These are phyloP conservation scores for Botrytis porri DNA, from an alignment of 2,329 filamentous ascomycete species.

Conservation along the genomic window DNA sequence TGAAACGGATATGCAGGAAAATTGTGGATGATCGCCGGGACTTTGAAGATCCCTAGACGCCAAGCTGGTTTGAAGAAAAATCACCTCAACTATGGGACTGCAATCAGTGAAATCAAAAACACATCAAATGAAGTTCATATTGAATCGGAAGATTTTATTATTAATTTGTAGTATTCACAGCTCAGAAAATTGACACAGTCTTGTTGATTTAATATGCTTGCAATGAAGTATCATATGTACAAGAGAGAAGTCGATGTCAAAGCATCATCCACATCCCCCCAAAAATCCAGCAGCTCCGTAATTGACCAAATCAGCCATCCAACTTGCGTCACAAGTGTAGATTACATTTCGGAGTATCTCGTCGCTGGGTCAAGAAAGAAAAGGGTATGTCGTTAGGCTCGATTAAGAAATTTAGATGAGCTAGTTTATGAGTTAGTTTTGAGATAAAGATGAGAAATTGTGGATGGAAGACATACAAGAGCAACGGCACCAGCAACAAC, in stretches of 20 bases:
- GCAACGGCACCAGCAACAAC: constrained; percentile 38
- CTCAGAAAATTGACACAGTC: neutral
- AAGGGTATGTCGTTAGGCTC: constrained; percentile 31
- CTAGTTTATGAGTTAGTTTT: constrained; percentile 28
- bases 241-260: constrained; percentile 20
- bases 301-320: constrained; percentile 13
- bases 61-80: neutral
- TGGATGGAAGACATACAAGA: constrained; percentile 33
- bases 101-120: too few relatives aligned
- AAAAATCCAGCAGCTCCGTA: constrained; percentile 17
- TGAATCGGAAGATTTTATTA: neutral
- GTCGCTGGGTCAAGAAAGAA: constrained; percentile 24
- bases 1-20: neutral
- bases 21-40: neutral
- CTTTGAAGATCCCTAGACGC: neutral
- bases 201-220: constrained; percentile 11
- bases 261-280: constrained; percentile 21
- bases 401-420: constrained; percentile 34
- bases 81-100: neutral
- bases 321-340: constrained; percentile 29
- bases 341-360: constrained; percentile 28
- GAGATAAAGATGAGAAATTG: neutral
- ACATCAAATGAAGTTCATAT: too few relatives aligned
- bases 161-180: constrained; percentile 10
- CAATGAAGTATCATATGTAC: constrained; percentile 20